phyloP scores from a whole-genome alignment of 75 land plant genomes.

The Ceratopteris richardii region DNA sequence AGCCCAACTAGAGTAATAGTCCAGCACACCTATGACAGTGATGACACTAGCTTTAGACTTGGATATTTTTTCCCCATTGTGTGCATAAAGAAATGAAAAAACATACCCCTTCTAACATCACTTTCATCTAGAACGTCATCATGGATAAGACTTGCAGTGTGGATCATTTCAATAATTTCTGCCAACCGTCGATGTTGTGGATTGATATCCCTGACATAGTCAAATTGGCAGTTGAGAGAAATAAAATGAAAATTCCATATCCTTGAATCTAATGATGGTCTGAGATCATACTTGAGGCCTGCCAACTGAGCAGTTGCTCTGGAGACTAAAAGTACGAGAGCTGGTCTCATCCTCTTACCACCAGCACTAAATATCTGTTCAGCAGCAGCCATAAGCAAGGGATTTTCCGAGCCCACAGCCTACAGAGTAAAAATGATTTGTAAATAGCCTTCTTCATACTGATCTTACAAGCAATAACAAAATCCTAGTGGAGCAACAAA shows the following conservation, averaged over 20 bases:
- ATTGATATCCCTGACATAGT: conserved; percentile 54
- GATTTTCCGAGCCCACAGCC: conserved; percentile 97
- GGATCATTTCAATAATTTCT: conserved; percentile 97
- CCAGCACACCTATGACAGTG: too few species aligned
- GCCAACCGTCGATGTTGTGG: conserved; percentile 84
- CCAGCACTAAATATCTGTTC: conserved; percentile 98
- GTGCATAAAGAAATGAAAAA: too few species aligned
- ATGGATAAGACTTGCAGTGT: conserved; percentile 95
- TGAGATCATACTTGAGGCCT: conserved; percentile 56
- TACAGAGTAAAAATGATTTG: conserved; percentile 11
- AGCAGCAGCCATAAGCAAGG: conserved; percentile 85
- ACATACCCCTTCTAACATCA: conserved; percentile 73
- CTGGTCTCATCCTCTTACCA: conserved; percentile 98
- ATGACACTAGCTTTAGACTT: too few species aligned
- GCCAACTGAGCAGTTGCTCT: conserved; percentile 71
- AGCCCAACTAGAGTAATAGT: too few species aligned
- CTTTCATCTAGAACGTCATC: conserved; percentile 98
- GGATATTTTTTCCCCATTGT: too few species aligned
- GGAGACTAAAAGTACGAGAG: conserved; percentile 84
- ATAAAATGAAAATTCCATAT: not conserved
- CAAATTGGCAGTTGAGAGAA: not conserved
- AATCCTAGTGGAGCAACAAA: too few species aligned
- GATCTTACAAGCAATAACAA: too few species aligned
- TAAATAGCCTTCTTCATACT: too few species aligned
- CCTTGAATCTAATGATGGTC: not conserved